These are phyloP conservation scores for Panaeolus papilionaceus DNA, from an alignment of 768 basidiomycete species.

Conservation along the genomic window DNA sequence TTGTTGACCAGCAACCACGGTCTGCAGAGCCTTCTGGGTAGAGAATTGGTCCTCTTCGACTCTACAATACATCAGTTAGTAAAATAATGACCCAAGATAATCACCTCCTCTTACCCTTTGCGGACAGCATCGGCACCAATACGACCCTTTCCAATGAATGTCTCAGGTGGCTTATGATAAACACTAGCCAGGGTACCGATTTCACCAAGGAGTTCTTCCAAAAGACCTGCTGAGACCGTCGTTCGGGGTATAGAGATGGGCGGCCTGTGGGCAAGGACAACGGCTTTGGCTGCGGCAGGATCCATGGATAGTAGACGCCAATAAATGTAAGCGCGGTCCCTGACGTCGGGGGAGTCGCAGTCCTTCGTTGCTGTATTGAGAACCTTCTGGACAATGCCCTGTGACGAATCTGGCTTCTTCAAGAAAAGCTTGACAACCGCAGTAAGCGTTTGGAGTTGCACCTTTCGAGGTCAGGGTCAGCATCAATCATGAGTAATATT, in stretches of 20 bases:
- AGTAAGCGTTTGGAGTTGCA: constrained; percentile 85
- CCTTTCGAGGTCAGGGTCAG: constrained; percentile 38
- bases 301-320: constrained; percentile 96
- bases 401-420: constrained; percentile 92
- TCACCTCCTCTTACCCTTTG: constrained; percentile 64
- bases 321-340: constrained; percentile 97
- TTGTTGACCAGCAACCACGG: constrained; percentile 89
- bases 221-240: constrained; percentile 82
- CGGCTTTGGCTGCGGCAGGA: constrained; percentile 91
- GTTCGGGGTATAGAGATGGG: constrained; percentile 94
- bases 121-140: constrained; percentile 84
- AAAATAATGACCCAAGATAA: constrained; percentile 11
- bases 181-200: constrained; percentile 91
- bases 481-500: neutral
- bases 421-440: constrained; percentile 97
- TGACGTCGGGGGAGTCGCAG: constrained; percentile 95
- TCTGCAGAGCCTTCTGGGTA: constrained; percentile 86
- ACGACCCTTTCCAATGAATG: constrained; percentile 92
- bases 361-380: constrained; percentile 95
- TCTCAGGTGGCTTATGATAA: constrained; percentile 96
- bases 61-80: constrained; percentile 33
- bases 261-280: constrained; percentile 90
- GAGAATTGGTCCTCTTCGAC: constrained; percentile 74
- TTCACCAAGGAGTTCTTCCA: constrained; percentile 93
- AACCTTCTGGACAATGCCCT: constrained; percentile 91